Percentiles rank a stretch among this genome's conserved stretches.
phyloP scores from a whole-genome alignment of 2,329 filamentous ascomycete genomes.

The Atkinsonella hypoxylon region DNA sequence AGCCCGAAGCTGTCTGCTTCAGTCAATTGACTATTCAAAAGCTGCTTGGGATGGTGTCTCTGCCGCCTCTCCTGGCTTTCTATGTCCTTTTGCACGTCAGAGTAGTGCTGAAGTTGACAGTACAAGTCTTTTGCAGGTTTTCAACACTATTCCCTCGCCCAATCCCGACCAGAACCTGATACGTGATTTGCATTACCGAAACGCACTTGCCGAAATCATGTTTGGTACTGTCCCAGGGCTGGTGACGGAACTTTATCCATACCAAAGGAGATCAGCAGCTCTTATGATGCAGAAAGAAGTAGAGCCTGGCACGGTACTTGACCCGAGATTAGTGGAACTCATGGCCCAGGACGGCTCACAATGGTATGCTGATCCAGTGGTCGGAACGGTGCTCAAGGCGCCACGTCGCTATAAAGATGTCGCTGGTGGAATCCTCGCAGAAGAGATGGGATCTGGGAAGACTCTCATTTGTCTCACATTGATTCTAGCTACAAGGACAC shows the following conservation, averaged over 20 bases:
- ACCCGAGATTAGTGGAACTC: constrained; percentile 57
- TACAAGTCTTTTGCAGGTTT: constrained; percentile 53
- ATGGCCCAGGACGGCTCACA: constrained; percentile 45
- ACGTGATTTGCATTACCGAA: constrained; percentile 34
- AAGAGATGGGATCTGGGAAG: constrained; percentile 77
- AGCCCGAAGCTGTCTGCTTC: constrained; percentile 36
- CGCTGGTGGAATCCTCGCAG: constrained; percentile 65
- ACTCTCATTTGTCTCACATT: constrained; percentile 74
- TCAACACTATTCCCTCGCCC: constrained; percentile 63
- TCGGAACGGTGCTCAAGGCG: constrained; percentile 49
- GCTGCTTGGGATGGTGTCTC: constrained; percentile 41
- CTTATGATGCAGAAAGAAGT: constrained; percentile 75
- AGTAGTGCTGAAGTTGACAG: constrained; percentile 21
- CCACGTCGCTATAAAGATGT: constrained; percentile 62
- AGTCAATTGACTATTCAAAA: constrained; percentile 41
- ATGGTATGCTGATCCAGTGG: constrained; percentile 62
- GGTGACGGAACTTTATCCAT: constrained; percentile 56
- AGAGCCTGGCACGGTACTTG: constrained; percentile 50
- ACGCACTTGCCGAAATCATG: constrained; percentile 45
- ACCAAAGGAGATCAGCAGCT: constrained; percentile 70
- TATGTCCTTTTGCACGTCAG: constrained; percentile 11
- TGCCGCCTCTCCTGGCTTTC: neutral
- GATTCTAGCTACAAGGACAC: constrained; percentile 61
- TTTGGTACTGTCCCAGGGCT: constrained; percentile 42
- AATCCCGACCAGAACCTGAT: constrained; percentile 39